Conservation (phyloP, 371 early-diverging fungal species). For the Apophysomyces trapeziformis region DNA sequence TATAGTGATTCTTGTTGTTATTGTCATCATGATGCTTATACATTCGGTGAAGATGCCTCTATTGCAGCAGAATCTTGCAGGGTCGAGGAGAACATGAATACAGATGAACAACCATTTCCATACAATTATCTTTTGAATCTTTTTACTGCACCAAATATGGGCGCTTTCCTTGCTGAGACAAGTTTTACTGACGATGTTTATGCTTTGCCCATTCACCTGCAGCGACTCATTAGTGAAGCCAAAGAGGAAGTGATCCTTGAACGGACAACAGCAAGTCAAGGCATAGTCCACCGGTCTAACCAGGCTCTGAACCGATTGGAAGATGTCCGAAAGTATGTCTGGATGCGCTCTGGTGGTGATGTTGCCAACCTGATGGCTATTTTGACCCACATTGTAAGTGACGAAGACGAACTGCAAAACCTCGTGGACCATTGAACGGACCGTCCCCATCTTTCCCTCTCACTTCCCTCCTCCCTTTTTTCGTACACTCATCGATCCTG, state of each 20-base stretch:
- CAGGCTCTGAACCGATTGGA: slow-evolving; percentile 21
- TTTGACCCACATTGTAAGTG: slow-evolving; percentile 34
- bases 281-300: neutral
- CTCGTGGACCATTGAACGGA: slow-evolving; percentile 6
- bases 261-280: slow-evolving; percentile 14
- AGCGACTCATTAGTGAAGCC: slow-evolving; percentile 34
- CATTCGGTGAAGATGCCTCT: slow-evolving; percentile 6
- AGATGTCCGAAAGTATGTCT: slow-evolving; percentile 25
- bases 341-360: slow-evolving; percentile 35
- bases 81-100: neutral
- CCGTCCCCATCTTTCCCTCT: neutral
- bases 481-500: neutral
- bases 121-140: slow-evolving; percentile 30
- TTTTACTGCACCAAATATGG: slow-evolving; percentile 30
- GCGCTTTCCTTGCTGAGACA: slow-evolving; percentile 22
- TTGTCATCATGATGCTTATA: slow-evolving; percentile 3
- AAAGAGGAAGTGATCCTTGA: slow-evolving; percentile 36
- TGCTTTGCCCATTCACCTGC: slow-evolving; percentile 32
- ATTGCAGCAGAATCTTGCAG: neutral
- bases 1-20: slow-evolving; percentile 3
- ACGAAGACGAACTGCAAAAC: slow-evolving; percentile 39
- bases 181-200: slow-evolving; percentile 31
- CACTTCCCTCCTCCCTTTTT: neutral
- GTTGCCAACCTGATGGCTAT: slow-evolving; percentile 34
- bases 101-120: slow-evolving; percentile 19